phyloP scores from a whole-genome alignment of 2,329 filamentous ascomycete species.

The Sphaerulina vaccinii region DNA sequence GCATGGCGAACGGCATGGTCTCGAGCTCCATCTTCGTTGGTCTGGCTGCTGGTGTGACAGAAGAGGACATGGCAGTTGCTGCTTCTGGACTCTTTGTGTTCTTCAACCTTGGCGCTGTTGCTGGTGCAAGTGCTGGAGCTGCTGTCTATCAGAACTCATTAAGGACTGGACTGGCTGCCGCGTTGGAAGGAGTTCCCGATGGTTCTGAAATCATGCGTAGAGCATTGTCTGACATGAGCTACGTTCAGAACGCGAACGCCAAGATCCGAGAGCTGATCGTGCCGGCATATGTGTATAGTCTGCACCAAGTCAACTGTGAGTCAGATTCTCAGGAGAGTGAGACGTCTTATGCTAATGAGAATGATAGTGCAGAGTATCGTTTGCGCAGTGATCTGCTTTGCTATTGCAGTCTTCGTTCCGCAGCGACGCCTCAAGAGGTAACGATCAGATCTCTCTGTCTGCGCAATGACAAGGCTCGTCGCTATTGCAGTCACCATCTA shows the following conservation, averaged over 20 bases:
- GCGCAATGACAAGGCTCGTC: no score
- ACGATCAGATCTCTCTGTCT: no score
- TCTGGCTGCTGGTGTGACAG: conserved; percentile 48
- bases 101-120: conserved; percentile 45
- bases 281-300: conserved; percentile 29
- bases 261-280: conserved; percentile 25
- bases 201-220: conserved; percentile 42
- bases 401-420: conserved; percentile 9
- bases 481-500: no score
- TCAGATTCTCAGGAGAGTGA: neutral
- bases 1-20: conserved; percentile 52
- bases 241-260: conserved; percentile 35
- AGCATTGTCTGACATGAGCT: conserved; percentile 43
- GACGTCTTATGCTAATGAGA: neutral
- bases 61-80: conserved; percentile 51
- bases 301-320: conserved; percentile 32
- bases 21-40: conserved; percentile 51
- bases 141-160: conserved; percentile 42
- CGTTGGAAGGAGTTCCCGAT: conserved; percentile 36
- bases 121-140: conserved; percentile 42
- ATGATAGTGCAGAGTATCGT: conserved; percentile 15
- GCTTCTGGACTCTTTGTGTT: conserved; percentile 50
- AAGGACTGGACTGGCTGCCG: conserved; percentile 33
- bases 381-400: conserved; percentile 13
- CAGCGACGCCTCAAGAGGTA: conserved; percentile 4